Percentiles rank a stretch among this genome's conserved stretches.
These are phyloP conservation scores for Anthracocystis setariae DNA, from an alignment of 1,284 basidiomycete species.

Conservation along the genomic window DNA sequence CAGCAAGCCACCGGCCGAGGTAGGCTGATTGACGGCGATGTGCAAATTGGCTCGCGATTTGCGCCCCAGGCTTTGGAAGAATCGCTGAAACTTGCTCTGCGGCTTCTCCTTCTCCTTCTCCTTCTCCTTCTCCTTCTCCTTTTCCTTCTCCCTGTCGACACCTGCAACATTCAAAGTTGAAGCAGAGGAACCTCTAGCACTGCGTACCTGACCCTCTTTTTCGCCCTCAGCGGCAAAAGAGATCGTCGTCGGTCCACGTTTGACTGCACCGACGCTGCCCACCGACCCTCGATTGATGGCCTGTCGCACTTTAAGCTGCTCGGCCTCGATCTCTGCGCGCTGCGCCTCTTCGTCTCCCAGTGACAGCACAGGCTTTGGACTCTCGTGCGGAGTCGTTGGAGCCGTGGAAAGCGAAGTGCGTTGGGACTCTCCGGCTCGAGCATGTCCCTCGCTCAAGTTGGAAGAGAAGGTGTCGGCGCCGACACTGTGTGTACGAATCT, in stretches of 20 bases:
- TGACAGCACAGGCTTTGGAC: slow-evolving; percentile 24
- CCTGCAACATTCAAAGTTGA: neutral
- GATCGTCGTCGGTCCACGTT: slow-evolving; percentile 22
- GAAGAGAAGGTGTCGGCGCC: slow-evolving; percentile 24
- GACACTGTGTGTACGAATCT: slow-evolving; percentile 10
- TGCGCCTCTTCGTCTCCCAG: slow-evolving; percentile 43
- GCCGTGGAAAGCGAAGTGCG: slow-evolving; percentile 26
- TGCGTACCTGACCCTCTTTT: neutral
- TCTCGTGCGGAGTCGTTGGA: slow-evolving; percentile 25
- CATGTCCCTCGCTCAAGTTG: neutral
- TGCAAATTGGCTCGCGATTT: slow-evolving; percentile 17
- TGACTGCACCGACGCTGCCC: slow-evolving; percentile 7
- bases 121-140: slow-evolving; percentile 1
- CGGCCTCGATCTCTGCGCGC: slow-evolving; percentile 31
- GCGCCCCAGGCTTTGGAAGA: slow-evolving; percentile 33
- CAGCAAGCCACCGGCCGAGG: neutral
- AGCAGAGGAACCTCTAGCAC: neutral
- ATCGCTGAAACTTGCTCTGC: slow-evolving; percentile 34
- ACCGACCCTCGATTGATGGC: slow-evolving; percentile 4
- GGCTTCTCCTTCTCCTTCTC: slow-evolving; percentile 6
- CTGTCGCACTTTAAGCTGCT: slow-evolving; percentile 16
- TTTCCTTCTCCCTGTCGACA: neutral
- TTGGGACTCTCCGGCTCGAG: slow-evolving; percentile 5
- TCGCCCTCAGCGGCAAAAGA: slow-evolving; percentile 15
- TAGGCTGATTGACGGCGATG: neutral